Evolutionary conservation across 169 alveolate genomes (phyloP).

Genomic region (Plasmodium falciparum): DNA sequence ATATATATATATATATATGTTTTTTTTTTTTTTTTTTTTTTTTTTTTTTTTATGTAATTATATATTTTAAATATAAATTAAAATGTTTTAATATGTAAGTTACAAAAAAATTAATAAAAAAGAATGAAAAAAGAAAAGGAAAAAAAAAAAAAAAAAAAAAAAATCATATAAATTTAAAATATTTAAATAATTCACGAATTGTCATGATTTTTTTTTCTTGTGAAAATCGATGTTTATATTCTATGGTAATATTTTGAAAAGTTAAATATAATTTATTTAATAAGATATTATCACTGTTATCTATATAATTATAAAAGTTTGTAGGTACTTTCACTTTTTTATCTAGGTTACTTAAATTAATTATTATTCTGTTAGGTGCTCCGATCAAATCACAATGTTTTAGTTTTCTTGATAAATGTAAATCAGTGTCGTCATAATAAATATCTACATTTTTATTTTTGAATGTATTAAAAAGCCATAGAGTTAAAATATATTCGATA

Average conservation of each 20-base stretch:
- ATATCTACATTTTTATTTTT: conserved; percentile 34
- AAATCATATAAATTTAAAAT: conserved; percentile 21
- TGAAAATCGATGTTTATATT: conserved; percentile 52
- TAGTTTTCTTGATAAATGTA: conserved; percentile 58
- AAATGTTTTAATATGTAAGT: background rate
- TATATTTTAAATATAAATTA: too few relatives aligned
- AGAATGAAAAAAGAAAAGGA: background rate
- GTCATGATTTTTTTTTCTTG: conserved; percentile 55
- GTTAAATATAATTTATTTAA: conserved; percentile 34
- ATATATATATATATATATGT: background rate
- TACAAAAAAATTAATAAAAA: background rate
- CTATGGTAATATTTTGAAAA: conserved; percentile 33
- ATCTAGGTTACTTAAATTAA: conserved; percentile 33
- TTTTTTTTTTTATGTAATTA: too few relatives aligned
- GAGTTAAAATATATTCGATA: conserved; percentile 38
- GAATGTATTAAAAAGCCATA: conserved; percentile 30
- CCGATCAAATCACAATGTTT: conserved; percentile 71
- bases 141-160: background rate
- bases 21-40: too few relatives aligned
- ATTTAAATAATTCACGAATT: conserved; percentile 27
- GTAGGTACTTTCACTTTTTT: conserved; percentile 44
- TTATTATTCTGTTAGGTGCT: conserved; percentile 51
- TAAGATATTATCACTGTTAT: conserved; percentile 6
- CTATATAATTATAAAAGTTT: conserved; percentile 51
- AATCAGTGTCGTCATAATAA: conserved; percentile 58